Evolutionary conservation across 2,329 filamentous ascomycete species (phyloP), one percentile per base, ranked within the genome.

Genomic region (Pyrenophora seminiperda): DNA sequence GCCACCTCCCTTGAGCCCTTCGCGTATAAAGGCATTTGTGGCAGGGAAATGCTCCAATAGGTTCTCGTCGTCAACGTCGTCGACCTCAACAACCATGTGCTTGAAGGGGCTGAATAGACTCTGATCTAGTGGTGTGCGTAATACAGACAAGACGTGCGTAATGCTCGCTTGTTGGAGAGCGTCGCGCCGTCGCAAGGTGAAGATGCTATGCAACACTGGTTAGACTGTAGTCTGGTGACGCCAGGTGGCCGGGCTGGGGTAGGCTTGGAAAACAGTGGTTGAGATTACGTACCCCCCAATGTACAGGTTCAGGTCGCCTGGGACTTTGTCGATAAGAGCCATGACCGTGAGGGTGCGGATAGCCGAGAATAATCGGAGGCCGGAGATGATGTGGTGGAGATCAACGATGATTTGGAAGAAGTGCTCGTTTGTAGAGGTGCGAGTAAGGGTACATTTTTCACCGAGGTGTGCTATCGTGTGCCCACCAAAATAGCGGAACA

Each of bases 31-130:
- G 39, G 80, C 81, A 63, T 94, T 89, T 48, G 88, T 88, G 43
- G 79, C 79, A 5, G 91, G 84, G 54, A 97, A 87, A 72, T 95
- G 86, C 55, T 89, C 83, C 14, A 97, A 77, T 42, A 97, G 75
- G 73, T 99, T 90, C 62, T 92, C 87, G 66, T 97, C 91, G 15
- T 93, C 90, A 42, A 92, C 84, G 76, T 99, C 94, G 72, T 97
- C 90, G 34, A 97, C 85, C 59, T 95, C 88, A 58, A 97, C 88
- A 53, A 85, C 81, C 61, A 90, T 80, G 71, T 95, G 91, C 57
- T 86, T 76, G 70, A 86, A 91, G 33, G 81, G 78, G 56, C 82
- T 79, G 66, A 84, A 86, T 32, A 81, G 78, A 52, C 77, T 76
- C 60, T 80, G 74, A 61, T 82, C 77, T 40, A 83, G 73, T 34